Evolutionary conservation across 2,329 filamentous ascomycete species (phyloP).

Genomic region (Fusarium sp.): DNA sequence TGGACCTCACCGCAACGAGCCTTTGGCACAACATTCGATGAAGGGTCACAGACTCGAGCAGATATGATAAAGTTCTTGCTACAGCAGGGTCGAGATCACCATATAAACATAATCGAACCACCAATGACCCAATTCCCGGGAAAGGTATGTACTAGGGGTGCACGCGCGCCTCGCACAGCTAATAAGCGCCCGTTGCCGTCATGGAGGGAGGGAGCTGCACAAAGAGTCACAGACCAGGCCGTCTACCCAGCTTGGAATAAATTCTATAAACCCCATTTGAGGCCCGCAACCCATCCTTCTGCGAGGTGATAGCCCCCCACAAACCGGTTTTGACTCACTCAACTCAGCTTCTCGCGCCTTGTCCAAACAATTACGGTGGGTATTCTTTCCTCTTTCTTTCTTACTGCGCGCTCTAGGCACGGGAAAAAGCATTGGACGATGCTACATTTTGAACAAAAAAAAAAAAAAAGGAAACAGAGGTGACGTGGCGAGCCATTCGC

Average conservation of each 20-base stretch:
- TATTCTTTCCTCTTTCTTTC: background rate
- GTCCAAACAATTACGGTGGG: slow-evolving; percentile 17
- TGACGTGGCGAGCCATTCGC: slow-evolving; percentile 22
- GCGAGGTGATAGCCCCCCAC: slow-evolving; percentile 30
- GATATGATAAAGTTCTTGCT: background rate
- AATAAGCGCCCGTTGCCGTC: slow-evolving; percentile 4
- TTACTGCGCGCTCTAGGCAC: background rate
- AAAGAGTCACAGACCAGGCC: slow-evolving; percentile 16
- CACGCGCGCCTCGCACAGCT: slow-evolving; percentile 5
- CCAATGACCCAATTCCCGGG: slow-evolving; percentile 23
- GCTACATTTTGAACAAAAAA: background rate
- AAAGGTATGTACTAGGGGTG: slow-evolving; percentile 16
- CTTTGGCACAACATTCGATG: slow-evolving; percentile 12
- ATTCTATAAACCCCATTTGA: slow-evolving; percentile 20
- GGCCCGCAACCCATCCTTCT: slow-evolving; percentile 32
- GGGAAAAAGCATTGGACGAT: background rate
- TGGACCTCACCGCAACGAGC: slow-evolving; percentile 31
- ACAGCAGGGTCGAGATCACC: slow-evolving; percentile 3
- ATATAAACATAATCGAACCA: slow-evolving; percentile 31
- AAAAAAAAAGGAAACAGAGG: slow-evolving; percentile 11
- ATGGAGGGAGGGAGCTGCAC: slow-evolving; percentile 2
- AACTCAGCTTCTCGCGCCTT: slow-evolving; percentile 11
- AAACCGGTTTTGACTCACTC: slow-evolving; percentile 36
- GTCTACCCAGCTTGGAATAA: slow-evolving; percentile 11
- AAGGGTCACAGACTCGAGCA: slow-evolving; percentile 3